Evolutionary conservation across 2,329 filamentous ascomycete species (phyloP).

Genomic region (Tolypocladium sp.): DNA sequence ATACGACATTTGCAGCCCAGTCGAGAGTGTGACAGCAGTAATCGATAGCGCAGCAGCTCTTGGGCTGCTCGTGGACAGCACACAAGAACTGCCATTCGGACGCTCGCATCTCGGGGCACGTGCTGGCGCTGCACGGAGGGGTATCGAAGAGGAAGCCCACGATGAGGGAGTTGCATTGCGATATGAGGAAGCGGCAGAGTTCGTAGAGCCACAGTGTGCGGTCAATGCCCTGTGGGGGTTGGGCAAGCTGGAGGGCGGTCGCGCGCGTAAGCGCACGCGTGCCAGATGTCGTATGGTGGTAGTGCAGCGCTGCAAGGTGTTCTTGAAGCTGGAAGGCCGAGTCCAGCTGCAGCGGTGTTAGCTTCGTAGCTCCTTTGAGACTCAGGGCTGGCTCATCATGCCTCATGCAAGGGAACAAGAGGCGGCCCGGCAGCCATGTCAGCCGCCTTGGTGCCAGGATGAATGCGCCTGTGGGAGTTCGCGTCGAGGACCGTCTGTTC

Average conservation of each 20-base stretch:
- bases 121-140: slow-evolving; percentile 78
- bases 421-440: slow-evolving; percentile 93
- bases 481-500: slow-evolving; percentile 58
- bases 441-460: slow-evolving; percentile 81
- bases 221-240: slow-evolving; percentile 73
- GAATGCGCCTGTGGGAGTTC: slow-evolving; percentile 74
- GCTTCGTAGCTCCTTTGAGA: neutral
- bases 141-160: slow-evolving; percentile 87
- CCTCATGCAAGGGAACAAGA: slow-evolving; percentile 75
- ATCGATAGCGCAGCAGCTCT: slow-evolving; percentile 95
- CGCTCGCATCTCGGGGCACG: slow-evolving; percentile 96
- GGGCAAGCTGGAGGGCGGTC: slow-evolving; percentile 66
- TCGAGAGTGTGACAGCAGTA: slow-evolving; percentile 98
- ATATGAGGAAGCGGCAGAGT: slow-evolving; percentile 89
- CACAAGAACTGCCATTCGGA: slow-evolving; percentile 99
- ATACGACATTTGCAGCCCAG: slow-evolving; percentile 92
- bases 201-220: slow-evolving; percentile 94
- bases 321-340: slow-evolving; percentile 97
- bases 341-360: slow-evolving; percentile 58
- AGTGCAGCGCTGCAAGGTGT: slow-evolving; percentile 87
- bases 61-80: slow-evolving; percentile 92
- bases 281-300: slow-evolving; percentile 62
- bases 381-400: slow-evolving; percentile 29
- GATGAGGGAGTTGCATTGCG: slow-evolving; percentile 87
- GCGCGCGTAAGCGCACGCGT: slow-evolving; percentile 66